These are phyloP conservation scores for Calonectria naviculata DNA, from an alignment of 2,329 filamentous ascomycete genomes.

Conservation along the genomic window DNA sequence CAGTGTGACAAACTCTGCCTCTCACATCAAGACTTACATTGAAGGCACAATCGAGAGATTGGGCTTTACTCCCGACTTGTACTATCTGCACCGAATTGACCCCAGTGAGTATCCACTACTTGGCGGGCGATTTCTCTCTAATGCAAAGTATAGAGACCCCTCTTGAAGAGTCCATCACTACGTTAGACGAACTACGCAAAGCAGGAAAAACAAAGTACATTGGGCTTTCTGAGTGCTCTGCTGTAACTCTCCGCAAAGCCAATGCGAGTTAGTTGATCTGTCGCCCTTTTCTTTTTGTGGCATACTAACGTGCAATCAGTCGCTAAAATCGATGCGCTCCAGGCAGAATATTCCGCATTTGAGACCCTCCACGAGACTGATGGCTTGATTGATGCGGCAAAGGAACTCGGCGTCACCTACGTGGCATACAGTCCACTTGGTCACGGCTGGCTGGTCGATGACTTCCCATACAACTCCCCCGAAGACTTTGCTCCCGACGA, in stretches of 20 bases:
- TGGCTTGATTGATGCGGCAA: constrained; percentile 52
- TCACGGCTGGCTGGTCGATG: constrained; percentile 59
- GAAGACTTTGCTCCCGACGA: constrained; percentile 58
- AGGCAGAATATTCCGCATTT: constrained; percentile 58
- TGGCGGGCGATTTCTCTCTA: background rate
- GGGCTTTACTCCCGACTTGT: constrained; percentile 58
- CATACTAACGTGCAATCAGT: constrained; percentile 42
- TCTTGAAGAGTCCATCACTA: constrained; percentile 58
- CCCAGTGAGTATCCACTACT: constrained; percentile 46
- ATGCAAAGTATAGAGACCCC: constrained; percentile 46
- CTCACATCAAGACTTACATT: constrained; percentile 60
- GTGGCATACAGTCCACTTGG: constrained; percentile 59
- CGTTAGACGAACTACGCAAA: constrained; percentile 57
- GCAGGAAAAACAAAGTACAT: constrained; percentile 62
- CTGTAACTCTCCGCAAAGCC: constrained; percentile 55
- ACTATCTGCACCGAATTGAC: constrained; percentile 57
- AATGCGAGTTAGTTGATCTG: constrained; percentile 49
- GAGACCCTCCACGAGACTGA: constrained; percentile 54
- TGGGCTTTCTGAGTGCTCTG: constrained; percentile 59
- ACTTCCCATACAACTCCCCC: constrained; percentile 53
- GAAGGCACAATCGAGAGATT: constrained; percentile 61
- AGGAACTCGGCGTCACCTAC: constrained; percentile 54
- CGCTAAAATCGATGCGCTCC: constrained; percentile 58
- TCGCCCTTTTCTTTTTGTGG: too few species aligned
- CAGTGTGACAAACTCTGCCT: constrained; percentile 55